Base-by-base conservation (phyloP, 2,329 filamentous ascomycete genomes). In the Cladorrhinum sp. region DNA sequence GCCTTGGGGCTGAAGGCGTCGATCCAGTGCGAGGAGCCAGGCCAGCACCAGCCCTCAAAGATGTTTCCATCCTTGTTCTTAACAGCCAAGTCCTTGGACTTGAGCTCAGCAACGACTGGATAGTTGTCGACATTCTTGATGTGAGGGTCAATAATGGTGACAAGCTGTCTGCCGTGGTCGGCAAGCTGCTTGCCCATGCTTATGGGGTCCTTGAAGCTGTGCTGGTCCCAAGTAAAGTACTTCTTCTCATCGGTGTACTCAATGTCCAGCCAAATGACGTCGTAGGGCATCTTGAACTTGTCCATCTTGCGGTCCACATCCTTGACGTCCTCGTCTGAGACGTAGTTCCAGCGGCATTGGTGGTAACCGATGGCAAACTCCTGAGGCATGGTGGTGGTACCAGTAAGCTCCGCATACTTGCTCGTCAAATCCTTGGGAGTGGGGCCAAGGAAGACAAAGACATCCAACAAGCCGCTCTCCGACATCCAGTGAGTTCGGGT, bases 21-120 rank as follows among this genome's bases (percentile, higher is more conserved):
- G 61, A 99, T 80, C 95, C 95, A 99, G 80, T 96, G 86, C 23
- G 95, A 98, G 6, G 92, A 94, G 6, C 95, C 95, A 4, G 95
- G 95, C 95, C 95, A 99, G 80, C 95, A 99, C 93, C 93, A 97
- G 57, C 95, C 95, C 71, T 99, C 95, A 70, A 93, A 99, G 62
- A 91, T 84, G 58, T 90, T 88, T 63, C 87, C 87, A 23, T 96
- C 90, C 77, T 98, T 99, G 80, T 96, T 93, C 73, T 91, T 88
- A 53, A 96, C 88, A 6, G 88, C 93, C 16, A 97, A 79, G 9
- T 89, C 88, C 72, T 96, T 91, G 59, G 86, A 88, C 75, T 90
- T 95, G 67, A 99, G 76, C 71, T 97, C 88, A 14, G 93, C 84
- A 9, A 88, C 87, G 26, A 98, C 82, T 0, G 77, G 78, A 72